phyloP scores from a whole-genome alignment of 345 rosid genomes.

The Mercurialis annua region DNA sequence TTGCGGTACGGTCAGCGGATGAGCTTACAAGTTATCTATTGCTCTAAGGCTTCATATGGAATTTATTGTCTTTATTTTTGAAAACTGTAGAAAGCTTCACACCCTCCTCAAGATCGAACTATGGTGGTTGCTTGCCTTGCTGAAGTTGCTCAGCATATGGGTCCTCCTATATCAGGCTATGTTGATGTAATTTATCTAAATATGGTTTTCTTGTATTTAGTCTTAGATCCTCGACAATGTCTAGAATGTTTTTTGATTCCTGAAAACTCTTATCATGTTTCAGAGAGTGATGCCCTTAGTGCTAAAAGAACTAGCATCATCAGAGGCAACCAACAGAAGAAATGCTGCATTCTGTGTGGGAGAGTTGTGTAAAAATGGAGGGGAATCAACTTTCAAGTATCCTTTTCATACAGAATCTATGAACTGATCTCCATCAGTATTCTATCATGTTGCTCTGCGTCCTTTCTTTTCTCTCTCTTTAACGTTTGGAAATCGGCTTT shows the following conservation, averaged over 20 bases:
- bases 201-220: neutral
- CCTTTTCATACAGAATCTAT: constrained; percentile 35
- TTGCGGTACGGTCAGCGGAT: constrained; percentile 62
- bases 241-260: constrained; percentile 11
- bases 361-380: constrained; percentile 94
- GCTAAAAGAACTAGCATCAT: constrained; percentile 77
- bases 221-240: neutral
- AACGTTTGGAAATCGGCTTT: neutral
- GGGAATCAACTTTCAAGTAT: constrained; percentile 81
- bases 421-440: neutral
- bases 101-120: constrained; percentile 85
- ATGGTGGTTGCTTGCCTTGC: constrained; percentile 99
- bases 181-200: constrained; percentile 59
- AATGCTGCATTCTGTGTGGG: constrained; percentile 99
- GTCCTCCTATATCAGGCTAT: constrained; percentile 83
- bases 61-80: constrained; percentile 25
- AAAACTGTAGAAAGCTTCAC: constrained; percentile 64
- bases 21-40: constrained; percentile 5
- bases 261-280: constrained; percentile 29
- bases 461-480: neutral
- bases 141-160: constrained; percentile 99
- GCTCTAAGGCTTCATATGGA: constrained; percentile 7
- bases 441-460: neutral
- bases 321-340: constrained; percentile 90
- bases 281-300: constrained; percentile 93